A percentile compares a stretch with the other conserved stretches of the same genome.
phyloP scores from a whole-genome alignment of 139 green algal genomes.

The Trebouxia sp. region DNA sequence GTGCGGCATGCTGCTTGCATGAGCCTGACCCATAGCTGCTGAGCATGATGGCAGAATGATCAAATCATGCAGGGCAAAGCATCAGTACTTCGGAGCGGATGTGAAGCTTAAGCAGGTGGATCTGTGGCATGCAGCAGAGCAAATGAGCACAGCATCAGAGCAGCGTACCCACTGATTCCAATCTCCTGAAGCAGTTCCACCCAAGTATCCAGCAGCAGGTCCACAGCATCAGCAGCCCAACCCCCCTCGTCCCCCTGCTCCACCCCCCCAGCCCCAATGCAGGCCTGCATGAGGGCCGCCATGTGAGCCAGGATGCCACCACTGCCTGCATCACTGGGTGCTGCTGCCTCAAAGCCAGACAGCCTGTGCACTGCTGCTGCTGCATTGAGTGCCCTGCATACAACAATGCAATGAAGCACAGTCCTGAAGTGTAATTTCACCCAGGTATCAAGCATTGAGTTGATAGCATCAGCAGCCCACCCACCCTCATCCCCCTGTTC shows the following conservation, averaged over 20 bases:
- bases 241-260: constrained; percentile 34
- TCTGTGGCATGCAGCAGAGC: no score
- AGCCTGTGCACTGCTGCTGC: constrained; percentile 44
- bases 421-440: constrained; percentile 29
- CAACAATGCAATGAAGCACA: no score
- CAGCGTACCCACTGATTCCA: background rate
- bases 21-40: no score
- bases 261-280: constrained; percentile 40
- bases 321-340: background rate
- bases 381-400: constrained; percentile 41
- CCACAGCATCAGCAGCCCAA: constrained; percentile 54
- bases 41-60: no score
- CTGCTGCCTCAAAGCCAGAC: constrained; percentile 39
- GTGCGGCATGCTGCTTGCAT: no score
- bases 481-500: constrained; percentile 34
- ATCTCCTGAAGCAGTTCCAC: constrained; percentile 25
- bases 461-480: constrained; percentile 53
- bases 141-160: no score
- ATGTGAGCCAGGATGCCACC: constrained; percentile 51
- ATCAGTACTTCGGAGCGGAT: no score
- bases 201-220: constrained; percentile 68
- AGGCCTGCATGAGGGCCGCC: constrained; percentile 47
- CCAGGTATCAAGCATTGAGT: constrained; percentile 68
- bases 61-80: no score
- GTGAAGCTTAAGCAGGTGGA: no score